Percentiles rank a stretch among this genome's conserved stretches.
Conservation (phyloP, 1,284 basidiomycete genomes). For the Leccinum pseudoinsigne region DNA sequence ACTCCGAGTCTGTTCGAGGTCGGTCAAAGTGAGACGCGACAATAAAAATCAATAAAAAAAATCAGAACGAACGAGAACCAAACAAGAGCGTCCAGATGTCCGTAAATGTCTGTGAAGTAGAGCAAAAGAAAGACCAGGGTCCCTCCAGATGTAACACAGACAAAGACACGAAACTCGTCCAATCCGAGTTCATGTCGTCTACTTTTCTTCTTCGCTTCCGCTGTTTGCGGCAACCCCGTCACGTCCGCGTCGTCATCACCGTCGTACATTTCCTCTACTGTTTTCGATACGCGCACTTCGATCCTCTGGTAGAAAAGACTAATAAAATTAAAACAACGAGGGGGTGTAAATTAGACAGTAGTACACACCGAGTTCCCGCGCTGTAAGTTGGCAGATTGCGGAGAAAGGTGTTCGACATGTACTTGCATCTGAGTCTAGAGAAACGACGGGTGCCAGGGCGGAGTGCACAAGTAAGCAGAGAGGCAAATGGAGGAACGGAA, state of each 20-base stretch:
- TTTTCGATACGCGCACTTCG: not conserved
- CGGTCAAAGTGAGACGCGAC: not conserved
- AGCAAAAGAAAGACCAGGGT: not conserved
- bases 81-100: not conserved
- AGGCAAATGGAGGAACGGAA: not conserved
- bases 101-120: not conserved
- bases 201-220: not conserved
- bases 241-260: not conserved
- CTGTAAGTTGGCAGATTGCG: constrained; percentile 3
- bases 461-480: not conserved
- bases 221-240: not conserved
- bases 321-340: not conserved
- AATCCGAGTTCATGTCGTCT: not conserved
- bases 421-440: not conserved
- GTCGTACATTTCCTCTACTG: not conserved
- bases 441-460: not conserved
- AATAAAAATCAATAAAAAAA: not conserved
- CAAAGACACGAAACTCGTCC: not conserved
- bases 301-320: not conserved
- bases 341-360: not conserved
- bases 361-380: constrained; percentile 14
- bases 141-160: not conserved
- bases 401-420: not conserved
- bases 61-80: not conserved
- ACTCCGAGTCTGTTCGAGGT: not conserved